Percentiles rank a stretch among this genome's conserved stretches.
Conservation (phyloP, 495 filamentous ascomycete species). For the Terfezia boudieri region DNA sequence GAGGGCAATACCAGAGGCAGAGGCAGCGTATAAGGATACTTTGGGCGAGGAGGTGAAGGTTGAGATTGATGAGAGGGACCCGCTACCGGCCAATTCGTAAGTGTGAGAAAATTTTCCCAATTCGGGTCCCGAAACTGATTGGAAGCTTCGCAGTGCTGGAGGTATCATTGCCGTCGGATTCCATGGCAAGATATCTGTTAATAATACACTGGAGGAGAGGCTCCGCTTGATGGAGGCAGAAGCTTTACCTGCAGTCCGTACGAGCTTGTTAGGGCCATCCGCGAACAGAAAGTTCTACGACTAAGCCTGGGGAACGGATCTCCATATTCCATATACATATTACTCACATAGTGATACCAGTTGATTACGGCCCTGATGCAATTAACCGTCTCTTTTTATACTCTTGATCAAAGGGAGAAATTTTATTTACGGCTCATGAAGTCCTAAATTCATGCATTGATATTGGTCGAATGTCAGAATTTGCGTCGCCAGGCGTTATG, state of each 20-base stretch:
- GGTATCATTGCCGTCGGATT: slow-evolving; percentile 61
- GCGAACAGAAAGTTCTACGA: slow-evolving; percentile 83
- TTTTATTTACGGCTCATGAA: too few relatives aligned
- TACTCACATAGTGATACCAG: background rate
- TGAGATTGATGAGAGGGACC: slow-evolving; percentile 54
- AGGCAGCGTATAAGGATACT: slow-evolving; percentile 58
- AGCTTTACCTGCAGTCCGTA: slow-evolving; percentile 63
- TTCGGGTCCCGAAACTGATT: background rate
- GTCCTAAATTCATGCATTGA: too few relatives aligned
- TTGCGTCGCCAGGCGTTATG: too few relatives aligned
- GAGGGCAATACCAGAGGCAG: slow-evolving; percentile 52
- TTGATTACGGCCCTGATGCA: background rate
- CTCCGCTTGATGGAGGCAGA: slow-evolving; percentile 63
- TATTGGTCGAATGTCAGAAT: too few relatives aligned
- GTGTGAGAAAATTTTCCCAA: slow-evolving; percentile 19
- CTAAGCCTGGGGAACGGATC: slow-evolving; percentile 23
- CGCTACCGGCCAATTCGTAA: slow-evolving; percentile 67
- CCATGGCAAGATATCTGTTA: slow-evolving; percentile 87
- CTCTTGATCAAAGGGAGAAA: background rate
- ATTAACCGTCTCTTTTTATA: background rate
- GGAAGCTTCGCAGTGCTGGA: slow-evolving; percentile 24
- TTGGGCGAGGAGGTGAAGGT: slow-evolving; percentile 39
- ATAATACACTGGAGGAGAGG: slow-evolving; percentile 91
- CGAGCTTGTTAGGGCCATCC: slow-evolving; percentile 77
- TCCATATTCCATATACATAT: slow-evolving; percentile 16